Base-by-base conservation (phyloP, 495 filamentous ascomycete species). In the Xylaria palmicola region DNA sequence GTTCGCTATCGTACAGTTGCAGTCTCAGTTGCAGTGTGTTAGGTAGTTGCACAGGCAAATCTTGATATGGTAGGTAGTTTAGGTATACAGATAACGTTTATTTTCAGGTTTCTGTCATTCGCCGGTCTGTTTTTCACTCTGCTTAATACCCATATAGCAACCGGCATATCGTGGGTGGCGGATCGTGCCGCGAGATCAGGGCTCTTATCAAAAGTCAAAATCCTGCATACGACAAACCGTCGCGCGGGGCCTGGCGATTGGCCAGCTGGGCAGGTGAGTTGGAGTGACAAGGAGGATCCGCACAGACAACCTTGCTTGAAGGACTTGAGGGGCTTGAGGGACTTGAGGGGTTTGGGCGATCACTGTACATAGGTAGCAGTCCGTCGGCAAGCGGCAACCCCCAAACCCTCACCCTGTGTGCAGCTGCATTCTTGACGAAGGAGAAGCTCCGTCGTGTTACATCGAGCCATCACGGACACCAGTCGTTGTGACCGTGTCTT, bases 351-450 rank as follows among this genome's bases (percentile, higher is more conserved):
- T 44, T 49, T 50, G 50, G 59, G 50, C 59, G 59, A 61, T 61
- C 59, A 36, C 59, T 52, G 59, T n/a, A n/a, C n/a, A n/a, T n/a
- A n/a, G n/a, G n/a, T n/a, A n/a, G n/a, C n/a, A n/a, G n/a, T n/a
- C n/a, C n/a, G n/a, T 44, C 59, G 59, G 59, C 50, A 54, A 54
- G 59, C 59, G 49, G 59, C 59, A 61, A 44, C 13, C 32, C 41
- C 39, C 10, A 47, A 61, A 53, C 47, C 32, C 59, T n/a, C 50
- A 61, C 59, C 49, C 39, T 48, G n/a, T 52, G 47, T 60, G 58
- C 48, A 60, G 58, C 48, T 60, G 58, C 47, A 60, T 44, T 55
- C 40, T 47, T 39, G 36, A 24, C 49, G 19, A 54, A 53, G 50
- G 40, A 55, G 41, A 60, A 6, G n/a, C 49, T 32, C 59, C 40